phyloP scores from a whole-genome alignment of 805 yeast species.

The Vanderwaltozyma tropicalis region DNA sequence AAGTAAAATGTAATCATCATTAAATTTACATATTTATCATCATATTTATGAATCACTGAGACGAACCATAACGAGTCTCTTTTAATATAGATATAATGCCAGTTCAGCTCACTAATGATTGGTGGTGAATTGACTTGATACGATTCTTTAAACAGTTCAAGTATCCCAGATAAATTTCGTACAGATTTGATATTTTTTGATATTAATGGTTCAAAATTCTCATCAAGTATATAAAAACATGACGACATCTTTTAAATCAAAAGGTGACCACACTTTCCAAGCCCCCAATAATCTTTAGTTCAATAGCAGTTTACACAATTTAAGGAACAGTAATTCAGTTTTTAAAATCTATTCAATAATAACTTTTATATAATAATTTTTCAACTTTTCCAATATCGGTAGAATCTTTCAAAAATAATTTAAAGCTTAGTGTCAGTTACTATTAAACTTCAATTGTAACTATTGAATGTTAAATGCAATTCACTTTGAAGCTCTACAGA shows the following conservation, averaged over 20 bases:
- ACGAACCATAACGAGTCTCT: conserved; percentile 20
- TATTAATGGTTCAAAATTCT: conserved; percentile 20
- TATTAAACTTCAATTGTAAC: no score
- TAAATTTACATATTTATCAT: conserved; percentile 7
- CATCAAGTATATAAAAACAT: conserved; percentile 22
- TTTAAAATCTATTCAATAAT: no score
- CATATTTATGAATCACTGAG: conserved; percentile 11
- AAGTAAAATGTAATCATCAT: conserved; percentile 18
- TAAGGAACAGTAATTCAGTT: no score
- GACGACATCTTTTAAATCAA: conserved; percentile 13
- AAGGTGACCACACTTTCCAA: neutral
- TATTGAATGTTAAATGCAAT: no score
- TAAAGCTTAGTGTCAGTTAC: no score
- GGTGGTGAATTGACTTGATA: conserved; percentile 13
- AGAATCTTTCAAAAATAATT: no score
- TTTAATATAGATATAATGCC: conserved; percentile 16
- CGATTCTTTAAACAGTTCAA: conserved; percentile 13
- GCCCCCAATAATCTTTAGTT: neutral
- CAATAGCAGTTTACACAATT: neutral
- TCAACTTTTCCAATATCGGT: no score
- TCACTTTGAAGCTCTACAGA: no score
- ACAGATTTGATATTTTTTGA: conserved; percentile 19
- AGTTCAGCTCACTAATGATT: conserved; percentile 7
- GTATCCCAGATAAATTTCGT: conserved; percentile 14
- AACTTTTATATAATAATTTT: no score